Evolutionary conservation across 345 rosid genomes (phyloP).

Genomic region (Camelina hispida): DNA sequence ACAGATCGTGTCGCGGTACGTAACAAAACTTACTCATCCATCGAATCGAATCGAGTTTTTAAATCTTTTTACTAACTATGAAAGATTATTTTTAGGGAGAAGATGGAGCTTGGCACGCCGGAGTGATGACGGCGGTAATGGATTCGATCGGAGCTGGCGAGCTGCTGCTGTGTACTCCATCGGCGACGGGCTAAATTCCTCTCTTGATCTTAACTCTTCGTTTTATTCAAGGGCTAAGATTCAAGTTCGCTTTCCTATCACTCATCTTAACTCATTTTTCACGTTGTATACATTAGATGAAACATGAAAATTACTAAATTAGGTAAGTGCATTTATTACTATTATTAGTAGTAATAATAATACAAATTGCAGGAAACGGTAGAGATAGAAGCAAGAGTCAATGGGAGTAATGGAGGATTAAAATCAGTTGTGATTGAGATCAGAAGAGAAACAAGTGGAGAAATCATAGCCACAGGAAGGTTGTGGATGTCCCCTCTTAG

Average conservation of each 20-base stretch:
- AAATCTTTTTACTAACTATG: background rate
- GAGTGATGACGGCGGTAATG: slow-evolving; percentile 60
- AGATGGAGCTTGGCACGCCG: slow-evolving; percentile 56
- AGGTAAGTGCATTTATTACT: background rate
- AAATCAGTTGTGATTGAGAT: slow-evolving; percentile 53
- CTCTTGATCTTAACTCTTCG: slow-evolving; percentile 59
- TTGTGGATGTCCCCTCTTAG: slow-evolving; percentile 59
- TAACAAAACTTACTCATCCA: background rate
- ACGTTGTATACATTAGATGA: background rate
- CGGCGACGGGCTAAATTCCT: slow-evolving; percentile 40
- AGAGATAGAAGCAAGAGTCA: slow-evolving; percentile 64
- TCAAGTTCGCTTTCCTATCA: slow-evolving; percentile 40
- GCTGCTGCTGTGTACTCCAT: slow-evolving; percentile 49
- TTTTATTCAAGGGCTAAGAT: slow-evolving; percentile 55
- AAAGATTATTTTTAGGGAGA: slow-evolving; percentile 27
- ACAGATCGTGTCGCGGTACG: slow-evolving; percentile 42
- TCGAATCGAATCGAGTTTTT: background rate
- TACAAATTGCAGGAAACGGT: slow-evolving; percentile 63
- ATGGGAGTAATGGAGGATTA: slow-evolving; percentile 51
- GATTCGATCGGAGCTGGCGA: slow-evolving; percentile 57
- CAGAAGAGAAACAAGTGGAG: slow-evolving; percentile 43
- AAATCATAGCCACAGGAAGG: slow-evolving; percentile 61
- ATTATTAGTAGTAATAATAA: background rate
- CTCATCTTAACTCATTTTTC: too few species aligned
- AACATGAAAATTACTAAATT: background rate